Evolutionary conservation across 2,329 filamentous ascomycete genomes (phyloP), one percentile per base, ranked within the genome.

Genomic region (Raffaelea ambrosiae): DNA sequence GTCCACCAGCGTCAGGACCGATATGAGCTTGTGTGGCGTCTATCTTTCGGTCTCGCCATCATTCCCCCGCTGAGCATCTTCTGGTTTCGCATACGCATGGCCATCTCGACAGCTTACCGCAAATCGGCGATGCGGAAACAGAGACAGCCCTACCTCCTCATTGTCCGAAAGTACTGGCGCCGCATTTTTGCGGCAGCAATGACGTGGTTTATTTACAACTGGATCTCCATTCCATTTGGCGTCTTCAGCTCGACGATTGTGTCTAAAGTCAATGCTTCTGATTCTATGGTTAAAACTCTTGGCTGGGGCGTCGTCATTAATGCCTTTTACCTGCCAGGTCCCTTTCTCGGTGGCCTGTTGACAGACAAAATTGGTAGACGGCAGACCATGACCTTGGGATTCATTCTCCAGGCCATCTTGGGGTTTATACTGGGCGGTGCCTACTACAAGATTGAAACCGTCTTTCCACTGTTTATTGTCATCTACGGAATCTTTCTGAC

Each of bases 161-260:
- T 66, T 0, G 43, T 74, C 18, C 71, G 66, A 51, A 63, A 66
- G 29, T 74, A 77, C 52, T 76, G 69, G 63, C 64, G 68, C 3
- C 69, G 69, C 0, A 59, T 78, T 38, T 55, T 76, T 3, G 74
- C 74, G 14, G 66, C 67, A 5, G 66, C 71, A 3, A 51, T 66
- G 1, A 66, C 70, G 9, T 77, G 74, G 73, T 77, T 77, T 56
- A 57, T 67, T 23, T 70, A 79, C 57, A 73, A 80, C 55, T 79
- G 39, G 16, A 39, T 53, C 43, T 51, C 41, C 49, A 41, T 51
- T 4, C 74, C 75, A 0, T 77, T 77, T 51, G 73, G 73, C 9
- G 66, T 79, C 23, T 78, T 78, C 58, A 71, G 68, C 48, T 72
- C 71, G 1, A 75, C 73, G 19, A 77, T 78, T 49, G 67, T 76